Evolutionary conservation across 441 rosid genomes (phyloP), one percentile per base, ranked within the genome.

Genomic region (Croton laevigatus): DNA sequence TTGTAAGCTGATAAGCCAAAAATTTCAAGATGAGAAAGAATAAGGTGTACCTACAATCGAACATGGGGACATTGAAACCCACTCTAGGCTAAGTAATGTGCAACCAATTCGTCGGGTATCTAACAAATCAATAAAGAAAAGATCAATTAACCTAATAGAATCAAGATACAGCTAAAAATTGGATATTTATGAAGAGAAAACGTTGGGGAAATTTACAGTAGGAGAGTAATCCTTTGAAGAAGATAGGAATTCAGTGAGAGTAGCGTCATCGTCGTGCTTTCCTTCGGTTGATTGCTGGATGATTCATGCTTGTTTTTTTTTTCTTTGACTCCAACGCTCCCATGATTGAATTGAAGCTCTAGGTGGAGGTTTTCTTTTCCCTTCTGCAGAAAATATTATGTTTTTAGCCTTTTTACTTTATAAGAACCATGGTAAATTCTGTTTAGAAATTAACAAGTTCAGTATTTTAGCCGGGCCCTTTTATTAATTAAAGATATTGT

Each of bases 21-120:
- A 40, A 72, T 12, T 13, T 19, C 49, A 37, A 12, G 65, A 66
- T 34, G 1, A 76, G 49, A 69, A 71, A 51, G 45, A 59, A 59
- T 23, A 37, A 69, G 54, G 60, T 53, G 76, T 81, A 90, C 96
- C 86, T 84, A 92, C 98, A 94, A 77, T 89, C 98, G 80, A 75
- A 88, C 93, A 69, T 92, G 96, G 22, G 97, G 98, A 75, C 93
- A 88, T 72, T 94, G 98, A 74, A 94, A 90, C 32, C 97, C 97
- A 76, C 98, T 91, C 85, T 87, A 90, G 34, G 93, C 96, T 75
- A 94, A 78, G 84, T 89, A 94, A 79, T 90, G 93, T 82, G 92
- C 98, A 71, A 90, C 98, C 81, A 94, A 75, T 68, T 92, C 98
- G 74, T 94, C 98, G 34, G 94, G 97, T 75, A 92, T 92, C 99